Base-by-base conservation (phyloP, 192 early-diverging fungal species). In the Funneliformis geosporum region DNA sequence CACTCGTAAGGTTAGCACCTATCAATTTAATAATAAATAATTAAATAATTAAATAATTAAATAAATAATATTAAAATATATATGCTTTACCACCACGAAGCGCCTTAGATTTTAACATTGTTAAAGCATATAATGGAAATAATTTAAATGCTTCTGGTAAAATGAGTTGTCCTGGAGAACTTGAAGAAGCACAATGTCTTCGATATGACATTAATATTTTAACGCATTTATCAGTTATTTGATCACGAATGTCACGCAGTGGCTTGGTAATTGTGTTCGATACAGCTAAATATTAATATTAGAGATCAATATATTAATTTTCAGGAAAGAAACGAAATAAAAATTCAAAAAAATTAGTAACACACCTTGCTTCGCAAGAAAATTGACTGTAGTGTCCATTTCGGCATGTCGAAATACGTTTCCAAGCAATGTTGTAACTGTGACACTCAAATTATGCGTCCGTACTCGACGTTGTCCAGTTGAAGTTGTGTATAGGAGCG, bases 101-200 rank as follows among this genome's bases (percentile, higher is more conserved):
- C 4, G 95, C 89, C 62, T 90, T 89, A 61, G 89, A 92, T 82
- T 98, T 98, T 25, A 96, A 87, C 79, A 99, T 81, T 33, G 94
- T 83, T 60, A 98, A 87, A 1, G 90, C 88, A 83, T 94, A 97
- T 38, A 98, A 86, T 16, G 98, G 97, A 61, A 94, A 91, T 59
- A 97, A 87, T 84, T 99, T 99, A 86, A 93, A 96, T 0, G 96
- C 91, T 83, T 99, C 98, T 28, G 98, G 97, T 65, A 99, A 85
- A 76, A 99, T 98, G 23, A 99, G 87, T 86, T 93, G 98, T 39
- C 95, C 96, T 4, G 97, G 93, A 12, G 95, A 89, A 28, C 94
- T 96, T 25, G 92, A 90, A 2, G 92, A 88, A 8, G 96, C 96
- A 81, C 94, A 97, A 80, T 97, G 90, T 80, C 93, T 95, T 68